Percentiles rank a stretch among this genome's conserved stretches.
Conservation (phyloP, 2,329 filamentous ascomycete genomes). For the Curvularia sp. region DNA sequence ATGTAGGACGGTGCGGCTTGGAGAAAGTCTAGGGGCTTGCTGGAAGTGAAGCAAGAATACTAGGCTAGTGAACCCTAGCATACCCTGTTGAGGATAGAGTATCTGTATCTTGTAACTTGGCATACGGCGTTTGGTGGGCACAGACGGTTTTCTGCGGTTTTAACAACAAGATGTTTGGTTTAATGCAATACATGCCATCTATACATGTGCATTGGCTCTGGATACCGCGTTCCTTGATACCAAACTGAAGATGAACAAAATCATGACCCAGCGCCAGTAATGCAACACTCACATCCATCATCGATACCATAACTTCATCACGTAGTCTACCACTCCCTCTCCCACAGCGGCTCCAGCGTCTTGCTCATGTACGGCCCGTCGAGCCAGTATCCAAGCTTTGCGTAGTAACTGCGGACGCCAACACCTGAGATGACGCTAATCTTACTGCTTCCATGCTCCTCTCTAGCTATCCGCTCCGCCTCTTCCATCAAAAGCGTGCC, state of each 20-base stretch:
- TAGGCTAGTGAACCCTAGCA: background rate
- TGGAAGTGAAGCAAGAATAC: background rate
- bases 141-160: conserved; percentile 13
- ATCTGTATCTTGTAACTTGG: conserved; percentile 26
- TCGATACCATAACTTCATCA: background rate
- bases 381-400: conserved; percentile 88
- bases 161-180: conserved; percentile 12
- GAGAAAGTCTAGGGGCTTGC: background rate
- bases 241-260: background rate
- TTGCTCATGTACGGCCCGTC: conserved; percentile 78
- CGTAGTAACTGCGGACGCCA: conserved; percentile 93
- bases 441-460: conserved; percentile 93
- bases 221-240: background rate
- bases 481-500: conserved; percentile 97
- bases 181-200: conserved; percentile 14
- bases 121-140: conserved; percentile 29
- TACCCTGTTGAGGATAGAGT: conserved; percentile 4
- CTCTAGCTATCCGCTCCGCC: conserved; percentile 90
- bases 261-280: conserved; percentile 19
- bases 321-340: conserved; percentile 39
- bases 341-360: conserved; percentile 45
- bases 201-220: conserved; percentile 5
- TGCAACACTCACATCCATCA: conserved; percentile 17
- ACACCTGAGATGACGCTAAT: conserved; percentile 98
- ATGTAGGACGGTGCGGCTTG: background rate